Base-by-base conservation (phyloP, 768 basidiomycete genomes). In the Omphalotus guepiniiformis region DNA sequence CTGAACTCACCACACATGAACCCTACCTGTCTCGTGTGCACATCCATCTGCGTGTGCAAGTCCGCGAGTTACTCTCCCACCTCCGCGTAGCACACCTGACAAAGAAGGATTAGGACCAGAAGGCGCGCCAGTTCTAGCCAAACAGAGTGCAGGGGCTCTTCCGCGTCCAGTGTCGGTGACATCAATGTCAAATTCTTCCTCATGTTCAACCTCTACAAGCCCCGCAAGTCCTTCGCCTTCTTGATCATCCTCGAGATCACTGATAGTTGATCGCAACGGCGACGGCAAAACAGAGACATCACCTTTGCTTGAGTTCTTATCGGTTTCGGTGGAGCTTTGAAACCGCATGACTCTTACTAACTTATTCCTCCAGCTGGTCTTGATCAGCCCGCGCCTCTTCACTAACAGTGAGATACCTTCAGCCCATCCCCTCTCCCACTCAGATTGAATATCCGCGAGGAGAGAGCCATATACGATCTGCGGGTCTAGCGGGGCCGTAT, bases 371-470 rank as follows among this genome's bases (percentile, higher is more conserved):
- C 76, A 79, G n/a, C 52, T 71, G 63, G 41, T 65, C 57, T 57
- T 56, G 45, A 80, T 52, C 45, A 81, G 66, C 4, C 58, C 61
- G 25, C 76, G 71, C 12, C 70, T 73, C n/a, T 72, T 71, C n/a
- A 60, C 61, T 19, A 87, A 65, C 39, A 75, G 74, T 13, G 65
- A 61, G 38, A 86, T 55, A 3, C 84, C 85, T 53, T 80, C 76
- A 2, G 62, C 60, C 85, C 85, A 87, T 13, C 85, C 86, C 22
- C 63, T 68, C 57, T 70, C 70, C 55, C 87, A 89, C 52, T 78
- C 75, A 1, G 59, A 59, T 9, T 70, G 67, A 38, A 83, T 72
- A 27, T 55, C 59, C 6, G 60, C 62, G 44, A 74, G 68, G 19
- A 60, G 66, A n/a, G 54, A 56, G 25, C 61, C 55, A 11, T 69